These are phyloP conservation scores for Alternaria gansuensis DNA, from an alignment of 2,329 filamentous ascomycete genomes.

Conservation along the genomic window DNA sequence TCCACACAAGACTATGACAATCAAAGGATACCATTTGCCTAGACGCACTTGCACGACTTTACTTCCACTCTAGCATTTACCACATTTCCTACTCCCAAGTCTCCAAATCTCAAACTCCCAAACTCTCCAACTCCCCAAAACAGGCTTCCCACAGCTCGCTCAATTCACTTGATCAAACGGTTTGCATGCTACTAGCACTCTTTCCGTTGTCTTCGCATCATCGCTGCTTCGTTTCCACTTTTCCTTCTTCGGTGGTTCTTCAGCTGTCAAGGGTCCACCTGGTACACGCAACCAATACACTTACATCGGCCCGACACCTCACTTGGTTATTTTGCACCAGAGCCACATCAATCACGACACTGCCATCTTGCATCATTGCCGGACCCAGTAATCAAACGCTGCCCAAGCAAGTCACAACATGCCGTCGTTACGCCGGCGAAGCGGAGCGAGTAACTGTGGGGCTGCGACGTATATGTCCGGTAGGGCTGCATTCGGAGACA, in stretches of 20 bases:
- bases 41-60: background rate
- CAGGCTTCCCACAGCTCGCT: conserved; percentile 2
- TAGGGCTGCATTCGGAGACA: conserved; percentile 18
- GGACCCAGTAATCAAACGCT: conserved; percentile 7
- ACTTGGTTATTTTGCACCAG: conserved; percentile 5
- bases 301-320: conserved; percentile 14
- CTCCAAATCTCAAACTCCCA: conserved; percentile 1
- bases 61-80: background rate
- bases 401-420: conserved; percentile 6
- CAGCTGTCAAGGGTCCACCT: conserved; percentile 13
- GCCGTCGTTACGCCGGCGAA: conserved; percentile 12
- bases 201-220: conserved; percentile 17
- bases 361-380: conserved; percentile 11
- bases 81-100: conserved; percentile 8
- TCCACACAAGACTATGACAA: conserved; percentile 3
- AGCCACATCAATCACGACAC: conserved; percentile 9
- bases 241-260: conserved; percentile 23
- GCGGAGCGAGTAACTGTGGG: background rate
- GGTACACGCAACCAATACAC: conserved; percentile 12
- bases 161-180: conserved; percentile 7
- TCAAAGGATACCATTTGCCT: background rate
- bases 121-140: conserved; percentile 4
- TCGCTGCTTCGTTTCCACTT: conserved; percentile 16
- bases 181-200: conserved; percentile 14
- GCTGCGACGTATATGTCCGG: conserved; percentile 13